Percentiles rank a stretch among this genome's conserved stretches.
These are phyloP conservation scores for Ensete glaucum DNA, from an alignment of 176 grass and related monocot species.

Conservation along the genomic window DNA sequence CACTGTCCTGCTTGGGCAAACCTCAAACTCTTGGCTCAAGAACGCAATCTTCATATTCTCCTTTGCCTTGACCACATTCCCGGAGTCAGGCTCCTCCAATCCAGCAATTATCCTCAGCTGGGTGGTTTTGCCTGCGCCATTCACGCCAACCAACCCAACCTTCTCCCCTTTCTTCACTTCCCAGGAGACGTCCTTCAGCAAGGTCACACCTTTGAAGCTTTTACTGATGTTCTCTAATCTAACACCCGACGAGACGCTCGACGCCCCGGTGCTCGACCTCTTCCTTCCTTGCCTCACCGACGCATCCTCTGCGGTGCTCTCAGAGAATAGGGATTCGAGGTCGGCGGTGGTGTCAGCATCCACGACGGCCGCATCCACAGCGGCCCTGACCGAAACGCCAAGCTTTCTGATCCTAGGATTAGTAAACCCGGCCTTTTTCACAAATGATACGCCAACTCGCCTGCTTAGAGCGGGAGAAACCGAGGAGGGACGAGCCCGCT, in stretches of 20 bases:
- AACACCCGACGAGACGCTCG: constrained; percentile 76
- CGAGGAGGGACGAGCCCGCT: background rate
- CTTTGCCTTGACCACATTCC: constrained; percentile 68
- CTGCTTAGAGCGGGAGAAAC: background rate
- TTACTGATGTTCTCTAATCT: constrained; percentile 75
- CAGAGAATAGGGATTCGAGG: constrained; percentile 49
- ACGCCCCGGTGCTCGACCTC: constrained; percentile 59
- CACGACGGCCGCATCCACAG: constrained; percentile 28
- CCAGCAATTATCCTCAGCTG: constrained; percentile 75
- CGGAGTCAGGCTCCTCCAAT: constrained; percentile 66
- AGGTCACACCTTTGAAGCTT: constrained; percentile 66
- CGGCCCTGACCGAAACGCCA: constrained; percentile 19
- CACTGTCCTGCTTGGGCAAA: constrained; percentile 56
- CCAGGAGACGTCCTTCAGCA: constrained; percentile 81
- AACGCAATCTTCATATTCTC: constrained; percentile 79
- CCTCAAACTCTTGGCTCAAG: constrained; percentile 91
- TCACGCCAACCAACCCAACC: constrained; percentile 89
- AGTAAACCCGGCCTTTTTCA: constrained; percentile 9
- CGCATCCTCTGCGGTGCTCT: background rate
- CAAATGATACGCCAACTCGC: constrained; percentile 7
- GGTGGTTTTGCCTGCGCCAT: constrained; percentile 90
- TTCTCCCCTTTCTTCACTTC: constrained; percentile 94
- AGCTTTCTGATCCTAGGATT: constrained; percentile 22
- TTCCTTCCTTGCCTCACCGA: constrained; percentile 42
- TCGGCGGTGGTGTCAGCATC: constrained; percentile 28